Percentiles rank a stretch among this genome's conserved stretches.
These are phyloP conservation scores for Ustilago loliicola DNA, from an alignment of 1,284 basidiomycete species.

Conservation along the genomic window DNA sequence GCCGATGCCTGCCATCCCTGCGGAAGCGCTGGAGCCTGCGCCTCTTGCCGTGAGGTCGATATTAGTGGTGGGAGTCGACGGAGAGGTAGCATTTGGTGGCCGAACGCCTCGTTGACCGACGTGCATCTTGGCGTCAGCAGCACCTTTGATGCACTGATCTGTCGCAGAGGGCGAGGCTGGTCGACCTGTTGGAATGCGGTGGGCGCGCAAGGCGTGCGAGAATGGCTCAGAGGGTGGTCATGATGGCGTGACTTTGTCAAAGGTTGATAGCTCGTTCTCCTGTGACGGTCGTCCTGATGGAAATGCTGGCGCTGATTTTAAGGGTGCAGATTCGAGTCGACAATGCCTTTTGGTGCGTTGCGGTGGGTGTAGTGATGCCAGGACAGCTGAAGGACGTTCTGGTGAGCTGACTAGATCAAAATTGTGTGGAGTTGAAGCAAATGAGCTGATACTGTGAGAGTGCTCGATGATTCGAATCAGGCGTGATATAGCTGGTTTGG, in stretches of 20 bases:
- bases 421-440: no score
- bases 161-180: not conserved
- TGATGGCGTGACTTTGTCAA: not conserved
- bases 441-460: no score
- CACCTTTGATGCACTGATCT: not conserved
- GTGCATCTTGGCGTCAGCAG: constrained; percentile 20
- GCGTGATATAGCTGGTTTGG: no score
- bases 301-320: no score
- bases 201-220: not conserved
- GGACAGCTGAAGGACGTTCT: no score
- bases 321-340: no score
- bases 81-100: not conserved
- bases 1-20: constrained; percentile 41
- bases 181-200: not conserved
- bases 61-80: not conserved
- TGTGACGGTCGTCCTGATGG: no score
- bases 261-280: no score
- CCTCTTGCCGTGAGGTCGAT: constrained; percentile 5
- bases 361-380: no score
- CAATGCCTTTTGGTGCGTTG: no score
- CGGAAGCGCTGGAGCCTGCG: constrained; percentile 11
- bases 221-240: not conserved
- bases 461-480: no score
- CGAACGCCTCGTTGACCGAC: constrained; percentile 19
- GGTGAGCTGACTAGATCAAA: no score